phyloP scores from a whole-genome alignment of 2,329 filamentous ascomycete genomes.

The Alternaria metachromatica region DNA sequence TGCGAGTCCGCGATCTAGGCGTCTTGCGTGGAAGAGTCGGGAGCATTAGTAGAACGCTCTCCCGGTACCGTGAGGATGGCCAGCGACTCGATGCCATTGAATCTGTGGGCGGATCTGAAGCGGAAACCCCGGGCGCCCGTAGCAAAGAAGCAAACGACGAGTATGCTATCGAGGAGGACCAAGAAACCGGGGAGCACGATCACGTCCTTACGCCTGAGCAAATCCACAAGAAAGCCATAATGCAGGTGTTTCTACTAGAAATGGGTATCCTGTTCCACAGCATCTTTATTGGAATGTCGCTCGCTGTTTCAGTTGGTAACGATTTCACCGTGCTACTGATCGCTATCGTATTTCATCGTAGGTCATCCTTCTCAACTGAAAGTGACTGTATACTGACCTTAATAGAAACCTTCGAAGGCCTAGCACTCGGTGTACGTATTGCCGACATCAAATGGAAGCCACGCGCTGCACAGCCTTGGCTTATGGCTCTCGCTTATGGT shows the following conservation, averaged over 20 bases:
- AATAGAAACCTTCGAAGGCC: conserved; percentile 78
- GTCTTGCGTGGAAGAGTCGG: conserved; percentile 29
- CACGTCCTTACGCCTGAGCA: conserved; percentile 28
- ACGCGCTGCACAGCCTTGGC: conserved; percentile 57
- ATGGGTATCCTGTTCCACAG: conserved; percentile 69
- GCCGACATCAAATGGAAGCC: conserved; percentile 69
- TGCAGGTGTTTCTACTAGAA: conserved; percentile 57
- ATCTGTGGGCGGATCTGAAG: conserved; percentile 41
- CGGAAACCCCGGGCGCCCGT: conserved; percentile 56
- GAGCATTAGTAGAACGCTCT: conserved; percentile 40
- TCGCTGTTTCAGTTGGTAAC: conserved; percentile 60
- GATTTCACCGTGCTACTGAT: conserved; percentile 66
- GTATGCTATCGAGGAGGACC: conserved; percentile 29
- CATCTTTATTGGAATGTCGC: conserved; percentile 67
- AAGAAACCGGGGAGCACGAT: conserved; percentile 24
- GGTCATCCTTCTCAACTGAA: background rate
- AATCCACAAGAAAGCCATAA: conserved; percentile 36
- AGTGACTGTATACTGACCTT: background rate
- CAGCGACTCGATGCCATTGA: conserved; percentile 50
- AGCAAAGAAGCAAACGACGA: conserved; percentile 29
- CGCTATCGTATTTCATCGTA: conserved; percentile 65
- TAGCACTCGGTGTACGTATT: conserved; percentile 84
- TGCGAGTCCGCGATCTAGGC: conserved; percentile 33
- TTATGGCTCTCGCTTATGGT: conserved; percentile 80
- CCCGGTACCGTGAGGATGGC: conserved; percentile 34